Base-by-base conservation (phyloP, 129 eudicot genomes). In the Silybum marianum region DNA sequence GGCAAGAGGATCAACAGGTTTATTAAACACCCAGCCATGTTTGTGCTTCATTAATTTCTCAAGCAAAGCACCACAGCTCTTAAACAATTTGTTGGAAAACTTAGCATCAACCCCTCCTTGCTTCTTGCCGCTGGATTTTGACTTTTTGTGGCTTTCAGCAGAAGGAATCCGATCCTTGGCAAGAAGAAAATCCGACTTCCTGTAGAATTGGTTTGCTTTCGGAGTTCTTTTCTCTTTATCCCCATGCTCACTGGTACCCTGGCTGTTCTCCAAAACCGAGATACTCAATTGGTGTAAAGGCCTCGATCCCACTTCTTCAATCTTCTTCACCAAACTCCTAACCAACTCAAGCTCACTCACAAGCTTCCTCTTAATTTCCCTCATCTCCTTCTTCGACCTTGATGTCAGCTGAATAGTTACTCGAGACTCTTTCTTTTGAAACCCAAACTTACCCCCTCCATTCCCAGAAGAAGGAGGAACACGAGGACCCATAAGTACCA, bases 21-120 rank as follows among this genome's bases (percentile, higher is more conserved):
- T 87, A 67, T 92, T 89, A 68, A 95, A 95, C 71, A 95, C 97
- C 98, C 98, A 95, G 6, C 91, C 94, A 81, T 90, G 96, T 75
- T 95, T 95, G 86, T 95, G 97, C 86, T 92, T 95, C 96, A 90
- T 92, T 86, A 95, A 84, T 67, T 79, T 89, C 77, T 92, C 96
- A 46, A 95, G 87, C 72, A 95, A 85, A 9, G 82, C 60, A 19
- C 65, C 76, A 86, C 98, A 95, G 39, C 80, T 90, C 84, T 92
- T 90, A 4, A 90, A 75, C 14, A 84, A 73, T 69, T 89, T 90
- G 66, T 65, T 88, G 0, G 91, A 74, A 66, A 91, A 82, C 77
- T 80, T 85, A 16, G 80, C 88, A 26, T 87, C 91, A 76, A 79
- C 79, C 44, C 72, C 86, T 68, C 74, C 90, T 75, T 46, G 85